These are phyloP conservation scores for Calocybe indica DNA, from an alignment of 768 basidiomycete species.

Conservation along the genomic window DNA sequence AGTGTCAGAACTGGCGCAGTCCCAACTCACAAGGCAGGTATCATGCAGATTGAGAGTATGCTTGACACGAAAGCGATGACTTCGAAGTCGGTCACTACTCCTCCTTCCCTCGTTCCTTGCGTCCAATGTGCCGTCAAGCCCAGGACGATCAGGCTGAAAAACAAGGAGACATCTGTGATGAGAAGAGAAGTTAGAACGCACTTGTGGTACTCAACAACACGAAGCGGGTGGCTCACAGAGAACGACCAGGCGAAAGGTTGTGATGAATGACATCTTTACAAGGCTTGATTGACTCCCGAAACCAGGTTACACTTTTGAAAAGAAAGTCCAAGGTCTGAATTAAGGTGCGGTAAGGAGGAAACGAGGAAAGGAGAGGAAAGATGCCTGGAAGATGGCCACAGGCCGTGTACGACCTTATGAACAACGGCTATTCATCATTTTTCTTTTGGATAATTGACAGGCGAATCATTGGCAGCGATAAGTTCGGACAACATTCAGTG, in stretches of 20 bases:
- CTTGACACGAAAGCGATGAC: slow-evolving; percentile 8
- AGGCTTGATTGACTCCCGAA: neutral
- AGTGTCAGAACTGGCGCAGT: neutral
- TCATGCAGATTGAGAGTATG: neutral
- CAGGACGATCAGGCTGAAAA: slow-evolving; percentile 6
- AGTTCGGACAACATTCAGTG: too few species aligned
- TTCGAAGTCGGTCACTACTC: slow-evolving; percentile 5
- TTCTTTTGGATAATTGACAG: too few species aligned
- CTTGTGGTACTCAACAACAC: neutral
- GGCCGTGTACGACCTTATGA: too few species aligned
- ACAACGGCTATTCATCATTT: too few species aligned
- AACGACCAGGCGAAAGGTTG: slow-evolving; percentile 4
- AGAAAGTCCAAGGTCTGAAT: too few species aligned
- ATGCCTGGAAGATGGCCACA: too few species aligned
- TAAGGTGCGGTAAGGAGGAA: too few species aligned
- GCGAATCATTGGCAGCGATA: too few species aligned
- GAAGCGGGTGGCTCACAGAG: neutral
- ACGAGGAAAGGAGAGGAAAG: too few species aligned
- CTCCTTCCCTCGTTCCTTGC: neutral
- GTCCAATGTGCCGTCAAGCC: slow-evolving; percentile 9
- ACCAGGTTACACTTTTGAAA: neutral
- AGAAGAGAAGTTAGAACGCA: neutral
- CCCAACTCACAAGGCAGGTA: slow-evolving; percentile 9
- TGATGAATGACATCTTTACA: slow-evolving; percentile 8
- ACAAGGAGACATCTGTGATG: slow-evolving; percentile 4